Evolutionary conservation across 176 grass and related monocot genomes (phyloP).

Genomic region (Eremochloa ophiuroides): DNA sequence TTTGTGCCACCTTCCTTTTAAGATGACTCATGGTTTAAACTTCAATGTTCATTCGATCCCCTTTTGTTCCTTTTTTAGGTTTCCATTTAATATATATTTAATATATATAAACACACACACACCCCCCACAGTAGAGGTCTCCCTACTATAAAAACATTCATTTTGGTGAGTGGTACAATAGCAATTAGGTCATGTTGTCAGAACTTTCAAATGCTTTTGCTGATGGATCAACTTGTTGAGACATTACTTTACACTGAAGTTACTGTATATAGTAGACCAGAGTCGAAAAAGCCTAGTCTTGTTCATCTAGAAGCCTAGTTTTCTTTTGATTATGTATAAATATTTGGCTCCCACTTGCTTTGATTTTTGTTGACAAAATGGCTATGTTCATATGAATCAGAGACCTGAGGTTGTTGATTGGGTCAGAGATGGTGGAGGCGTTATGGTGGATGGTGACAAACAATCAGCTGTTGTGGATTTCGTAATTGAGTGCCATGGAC

Average conservation of each 20-base stretch:
- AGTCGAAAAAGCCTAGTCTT: background rate
- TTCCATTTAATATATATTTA: too few species aligned
- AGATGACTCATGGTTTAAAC: background rate
- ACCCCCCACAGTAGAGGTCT: background rate
- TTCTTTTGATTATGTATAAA: slow-evolving; percentile 8
- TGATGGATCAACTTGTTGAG: slow-evolving; percentile 4
- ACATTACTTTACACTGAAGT: slow-evolving; percentile 22
- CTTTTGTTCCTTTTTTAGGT: background rate
- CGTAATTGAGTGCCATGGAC: slow-evolving; percentile 71
- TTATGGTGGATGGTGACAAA: slow-evolving; percentile 47
- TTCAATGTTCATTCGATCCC: slow-evolving; percentile 1
- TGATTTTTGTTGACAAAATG: slow-evolving; percentile 21
- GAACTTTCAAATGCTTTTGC: background rate
- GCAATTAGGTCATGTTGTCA: background rate
- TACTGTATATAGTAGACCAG: background rate
- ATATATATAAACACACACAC: too few species aligned
- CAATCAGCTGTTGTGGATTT: slow-evolving; percentile 54
- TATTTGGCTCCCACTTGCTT: background rate
- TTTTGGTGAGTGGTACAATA: background rate
- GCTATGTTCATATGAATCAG: slow-evolving; percentile 58
- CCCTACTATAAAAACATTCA: background rate
- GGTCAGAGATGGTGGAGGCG: slow-evolving; percentile 68
- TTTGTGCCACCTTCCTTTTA: too few species aligned
- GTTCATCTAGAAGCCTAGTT: background rate
- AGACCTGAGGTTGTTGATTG: slow-evolving; percentile 80